Base-by-base conservation (phyloP, 805 yeast species). In the Zygosaccharomyces lentus region DNA sequence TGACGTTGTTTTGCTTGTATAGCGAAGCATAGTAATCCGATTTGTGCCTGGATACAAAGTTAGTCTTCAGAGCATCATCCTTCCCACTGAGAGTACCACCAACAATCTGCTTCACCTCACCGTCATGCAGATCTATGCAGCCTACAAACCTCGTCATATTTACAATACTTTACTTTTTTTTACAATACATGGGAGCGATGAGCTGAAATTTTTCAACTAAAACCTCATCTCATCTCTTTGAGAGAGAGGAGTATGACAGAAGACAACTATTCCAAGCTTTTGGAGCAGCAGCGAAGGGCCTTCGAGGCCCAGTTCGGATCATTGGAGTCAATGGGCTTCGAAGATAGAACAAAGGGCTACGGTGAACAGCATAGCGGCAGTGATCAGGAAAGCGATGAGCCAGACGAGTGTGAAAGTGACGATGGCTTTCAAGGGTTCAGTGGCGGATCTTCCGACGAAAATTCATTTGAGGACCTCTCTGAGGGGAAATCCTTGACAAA, bases 51-150 rank as follows among this genome's bases (percentile, higher is more conserved):
- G 96, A 81, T 4, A 90, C 86, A 61, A 86, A 90, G 64, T 93
- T 93, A 5, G 93, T 86, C 21, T 76, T 65, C 7, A 80, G 70
- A 0, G 58, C 50, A 10, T 71, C 77, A 8, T 66, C 65, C 7
- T 65, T 58, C n/a, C 65, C 66, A 0, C 75, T 72, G 16, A 93
- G 71, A 0, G 96, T 85, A 0, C 96, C 96, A 6, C 99, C 99
- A 1, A 93, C 97, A 44, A 93, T 93, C 64, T 93, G 99, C 60
- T 93, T 93, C 50, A 93, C 99, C 55, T 87, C 84, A 1, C 99
- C 99, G 6, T 84, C 77, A 65, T 93, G 99, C 48, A 93, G 81
- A 62, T 93, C 99, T 31, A 93, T 91, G 61, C 99, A 93, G 0
- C 97, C 98, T 58, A 90, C 78, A 68, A 87, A 93, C 43, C 75